phyloP scores from a whole-genome alignment of 2,329 filamentous ascomycete species.

The Ophiosphaerella korrae region DNA sequence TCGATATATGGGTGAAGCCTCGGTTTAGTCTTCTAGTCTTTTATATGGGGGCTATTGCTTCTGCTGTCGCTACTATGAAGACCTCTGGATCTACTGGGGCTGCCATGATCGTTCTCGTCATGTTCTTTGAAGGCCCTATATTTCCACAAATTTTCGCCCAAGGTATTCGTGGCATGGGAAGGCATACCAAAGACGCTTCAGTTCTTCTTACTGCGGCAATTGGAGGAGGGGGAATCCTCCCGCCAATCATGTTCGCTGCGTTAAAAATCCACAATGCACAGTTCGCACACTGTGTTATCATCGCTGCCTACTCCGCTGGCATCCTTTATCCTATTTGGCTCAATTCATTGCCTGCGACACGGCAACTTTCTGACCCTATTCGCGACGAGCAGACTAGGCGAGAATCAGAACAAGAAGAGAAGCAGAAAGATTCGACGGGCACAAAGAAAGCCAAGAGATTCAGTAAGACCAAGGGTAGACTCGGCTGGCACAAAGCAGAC shows the following conservation, averaged over 20 bases:
- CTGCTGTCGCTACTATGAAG: conserved; percentile 58
- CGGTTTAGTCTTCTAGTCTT: conserved; percentile 62
- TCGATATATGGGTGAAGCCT: conserved; percentile 62
- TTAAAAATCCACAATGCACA: conserved; percentile 46
- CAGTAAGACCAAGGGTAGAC: conserved; percentile 28
- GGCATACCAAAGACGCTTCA: conserved; percentile 62
- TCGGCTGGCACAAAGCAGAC: conserved; percentile 26
- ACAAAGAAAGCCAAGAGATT: conserved; percentile 25
- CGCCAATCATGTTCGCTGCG: conserved; percentile 59
- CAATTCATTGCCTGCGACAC: conserved; percentile 54
- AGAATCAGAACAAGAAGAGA: conserved; percentile 29
- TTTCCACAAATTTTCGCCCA: conserved; percentile 66
- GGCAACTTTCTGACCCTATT: conserved; percentile 58
- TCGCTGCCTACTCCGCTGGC: conserved; percentile 58
- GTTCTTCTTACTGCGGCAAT: conserved; percentile 61
- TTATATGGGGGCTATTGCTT: conserved; percentile 59
- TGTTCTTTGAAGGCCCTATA: conserved; percentile 65
- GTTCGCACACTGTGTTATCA: conserved; percentile 59
- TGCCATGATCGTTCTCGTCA: conserved; percentile 57
- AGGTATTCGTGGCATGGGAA: conserved; percentile 62
- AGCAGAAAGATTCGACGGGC: conserved; percentile 23
- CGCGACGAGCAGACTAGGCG: conserved; percentile 37
- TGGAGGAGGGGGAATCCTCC: conserved; percentile 60
- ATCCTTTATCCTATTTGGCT: conserved; percentile 61
- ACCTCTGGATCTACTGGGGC: conserved; percentile 48